These are phyloP conservation scores for Puccinellia tenuiflora DNA, from an alignment of 176 grass and related monocot species.

Conservation along the genomic window DNA sequence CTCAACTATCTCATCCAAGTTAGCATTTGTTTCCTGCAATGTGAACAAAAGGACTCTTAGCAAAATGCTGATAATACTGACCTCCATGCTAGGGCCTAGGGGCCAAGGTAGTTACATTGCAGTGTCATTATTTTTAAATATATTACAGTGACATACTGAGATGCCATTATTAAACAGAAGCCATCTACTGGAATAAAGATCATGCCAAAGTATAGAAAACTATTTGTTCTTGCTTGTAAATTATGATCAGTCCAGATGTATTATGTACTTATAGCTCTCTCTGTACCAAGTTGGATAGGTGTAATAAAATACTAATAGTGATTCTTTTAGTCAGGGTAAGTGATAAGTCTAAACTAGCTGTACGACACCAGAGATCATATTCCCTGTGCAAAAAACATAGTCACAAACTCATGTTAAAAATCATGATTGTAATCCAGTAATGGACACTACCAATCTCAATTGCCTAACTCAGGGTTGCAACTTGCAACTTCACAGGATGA, in stretches of 20 bases:
- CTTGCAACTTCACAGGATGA: not conserved
- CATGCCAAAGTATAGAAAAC: not conserved
- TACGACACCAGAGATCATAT: not conserved
- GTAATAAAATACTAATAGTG: not conserved
- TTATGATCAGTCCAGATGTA: not conserved
- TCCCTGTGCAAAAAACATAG: not conserved
- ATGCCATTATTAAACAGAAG: conserved; percentile 2
- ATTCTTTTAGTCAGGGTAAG: not conserved
- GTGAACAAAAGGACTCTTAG: not conserved
- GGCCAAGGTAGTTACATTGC: not conserved
- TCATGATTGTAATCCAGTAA: not conserved
- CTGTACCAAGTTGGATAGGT: not conserved
- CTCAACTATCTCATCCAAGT: conserved; percentile 83
- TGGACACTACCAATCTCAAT: not conserved
- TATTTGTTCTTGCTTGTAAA: conserved; percentile 4
- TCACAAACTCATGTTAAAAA: not conserved
- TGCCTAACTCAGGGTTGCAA: not conserved
- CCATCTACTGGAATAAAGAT: not conserved
- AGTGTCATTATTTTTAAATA: not conserved
- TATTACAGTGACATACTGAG: not conserved
- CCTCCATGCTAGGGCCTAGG: not conserved
- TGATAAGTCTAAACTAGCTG: not conserved
- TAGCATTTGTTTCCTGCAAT: conserved; percentile 92
- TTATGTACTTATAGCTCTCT: not conserved
- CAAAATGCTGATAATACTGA: not conserved